phyloP scores from a whole-genome alignment of 768 basidiomycete genomes.

The Mycena sanguinolenta region DNA sequence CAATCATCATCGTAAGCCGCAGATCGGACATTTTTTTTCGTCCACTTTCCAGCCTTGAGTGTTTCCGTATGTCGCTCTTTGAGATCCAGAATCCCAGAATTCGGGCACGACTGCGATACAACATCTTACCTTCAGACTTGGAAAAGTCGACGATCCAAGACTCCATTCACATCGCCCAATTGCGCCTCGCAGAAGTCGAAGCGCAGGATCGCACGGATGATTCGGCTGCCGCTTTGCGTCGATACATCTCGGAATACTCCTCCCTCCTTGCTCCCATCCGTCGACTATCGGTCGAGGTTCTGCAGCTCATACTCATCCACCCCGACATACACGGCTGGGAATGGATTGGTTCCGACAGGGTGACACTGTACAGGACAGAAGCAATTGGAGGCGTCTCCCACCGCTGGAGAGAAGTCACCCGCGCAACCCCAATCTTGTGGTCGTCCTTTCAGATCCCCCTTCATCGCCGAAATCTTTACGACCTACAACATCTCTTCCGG shows the following conservation, averaged over 20 bases:
- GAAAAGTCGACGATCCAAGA: background rate
- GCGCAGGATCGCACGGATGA: background rate
- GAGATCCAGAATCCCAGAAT: no score
- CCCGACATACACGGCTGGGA: background rate
- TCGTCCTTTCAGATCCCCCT: no score
- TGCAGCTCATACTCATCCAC: conserved; percentile 5
- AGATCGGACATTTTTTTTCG: no score
- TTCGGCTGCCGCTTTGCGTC: background rate
- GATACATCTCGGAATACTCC: conserved; percentile 12
- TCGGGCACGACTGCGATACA: background rate
- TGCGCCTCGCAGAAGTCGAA: background rate
- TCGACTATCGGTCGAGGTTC: conserved; percentile 1
- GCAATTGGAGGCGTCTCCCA: background rate
- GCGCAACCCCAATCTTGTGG: background rate
- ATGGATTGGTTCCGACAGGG: background rate
- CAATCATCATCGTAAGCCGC: no score
- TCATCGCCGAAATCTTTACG: background rate
- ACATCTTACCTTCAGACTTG: background rate
- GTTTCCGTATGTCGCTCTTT: no score
- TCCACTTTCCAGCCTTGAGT: no score
- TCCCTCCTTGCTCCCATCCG: conserved; percentile 20
- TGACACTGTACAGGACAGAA: background rate
- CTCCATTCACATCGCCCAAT: background rate
- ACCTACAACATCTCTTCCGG: no score
- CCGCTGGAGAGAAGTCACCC: background rate